Percentiles rank a stretch among this genome's conserved stretches.
These are phyloP conservation scores for Apiospora sp. DNA, from an alignment of 2,329 filamentous ascomycete genomes.

Conservation along the genomic window DNA sequence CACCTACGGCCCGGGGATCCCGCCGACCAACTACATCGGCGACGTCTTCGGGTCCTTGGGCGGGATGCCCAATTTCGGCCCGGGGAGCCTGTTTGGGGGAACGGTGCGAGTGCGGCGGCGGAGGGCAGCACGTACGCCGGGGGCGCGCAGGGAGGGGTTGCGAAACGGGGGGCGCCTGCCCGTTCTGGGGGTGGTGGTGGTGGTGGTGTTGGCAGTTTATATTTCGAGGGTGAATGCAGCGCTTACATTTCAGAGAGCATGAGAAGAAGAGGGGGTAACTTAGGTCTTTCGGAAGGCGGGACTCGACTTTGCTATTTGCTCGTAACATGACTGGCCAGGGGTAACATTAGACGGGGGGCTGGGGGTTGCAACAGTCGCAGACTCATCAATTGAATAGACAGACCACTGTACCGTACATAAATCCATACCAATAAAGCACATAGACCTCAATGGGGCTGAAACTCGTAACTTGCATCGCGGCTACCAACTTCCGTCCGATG, in stretches of 20 bases:
- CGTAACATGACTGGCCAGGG: no score
- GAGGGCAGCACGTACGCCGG: background rate
- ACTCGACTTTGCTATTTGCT: no score
- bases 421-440: background rate
- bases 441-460: background rate
- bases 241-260: no score
- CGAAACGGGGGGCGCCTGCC: background rate
- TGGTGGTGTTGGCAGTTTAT: no score
- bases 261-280: no score
- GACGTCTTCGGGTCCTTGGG: slow-evolving; percentile 76
- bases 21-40: slow-evolving; percentile 71
- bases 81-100: slow-evolving; percentile 48
- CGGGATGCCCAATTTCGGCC: slow-evolving; percentile 71
- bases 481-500: background rate
- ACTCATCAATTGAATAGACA: no score
- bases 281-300: no score
- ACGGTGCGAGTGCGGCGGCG: background rate
- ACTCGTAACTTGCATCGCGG: background rate
- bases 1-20: slow-evolving; percentile 64
- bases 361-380: no score
- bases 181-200: background rate
- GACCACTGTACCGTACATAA: no score
- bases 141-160: background rate
- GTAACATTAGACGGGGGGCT: no score
- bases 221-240: no score